Evolutionary conservation across 176 grass and related monocot species (phyloP), one percentile per base, ranked within the genome.

Genomic region (Metroxylon sagu): DNA sequence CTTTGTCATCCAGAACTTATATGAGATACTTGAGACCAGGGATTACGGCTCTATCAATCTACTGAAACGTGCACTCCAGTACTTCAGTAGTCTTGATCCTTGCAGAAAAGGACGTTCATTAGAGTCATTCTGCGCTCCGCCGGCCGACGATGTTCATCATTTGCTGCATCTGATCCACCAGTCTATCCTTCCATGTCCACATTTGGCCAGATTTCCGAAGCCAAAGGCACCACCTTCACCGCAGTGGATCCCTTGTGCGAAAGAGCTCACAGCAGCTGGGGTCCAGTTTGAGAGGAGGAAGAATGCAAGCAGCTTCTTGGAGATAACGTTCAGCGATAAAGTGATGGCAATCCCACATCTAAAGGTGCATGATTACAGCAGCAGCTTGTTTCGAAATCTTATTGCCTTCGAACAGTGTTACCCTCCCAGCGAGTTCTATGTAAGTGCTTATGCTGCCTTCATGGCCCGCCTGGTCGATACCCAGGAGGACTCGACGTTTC

Each of bases 401-500:
- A 57, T 75, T 3, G 72, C 60, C 18, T 75, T 66, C 16, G 72
- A 75, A 28, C 72, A 75, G 10, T 75, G 72, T 16, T 50, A 25
- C 14, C 26, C 14, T 1, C 18, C 26, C n/a, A 5, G 7, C 19
- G 14, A 16, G n/a, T 5, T 2, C 17, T 12, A 50, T 14, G 21
- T 75, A 3, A 57, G 61, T 4, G 6, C 61, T 29, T 75, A 75
- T 23, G 15, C 4, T 0, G 14, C 14, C 3, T 54, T 75, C 17
- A 67, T 75, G 61, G 26, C 48, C 10, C 57, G 17, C 63, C 25
- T 62, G 15, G 48, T 67, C 25, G 5, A 27, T 3, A n/a, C 62
- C 0, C 2, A 19, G 0, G 26, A 5, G 0, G 72, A 75, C 4
- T 23, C 28, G 5, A 18, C 15, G 5, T 0, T 66, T 19, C 63